Base-by-base conservation (phyloP, 176 grass and related monocot genomes). In the Phoenix dactylifera region DNA sequence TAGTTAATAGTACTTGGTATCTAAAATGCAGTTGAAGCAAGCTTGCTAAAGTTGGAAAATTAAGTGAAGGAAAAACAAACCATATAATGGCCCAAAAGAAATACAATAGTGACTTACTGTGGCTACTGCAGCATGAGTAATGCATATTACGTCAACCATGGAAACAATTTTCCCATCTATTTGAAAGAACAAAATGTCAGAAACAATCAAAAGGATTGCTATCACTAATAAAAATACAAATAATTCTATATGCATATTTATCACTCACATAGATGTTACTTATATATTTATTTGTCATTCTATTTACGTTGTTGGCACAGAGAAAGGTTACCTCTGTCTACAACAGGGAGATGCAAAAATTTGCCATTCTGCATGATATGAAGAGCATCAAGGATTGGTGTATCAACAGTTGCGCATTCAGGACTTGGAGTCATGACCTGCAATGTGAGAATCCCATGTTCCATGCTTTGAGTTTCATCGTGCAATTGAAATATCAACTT, bases 371-470 rank as follows among this genome's bases (percentile, higher is more conserved):
- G 78, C 89, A 95, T 89, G 4, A 58, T 95, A 1, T 72, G 64
- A 50, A 89, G 85, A 30, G 89, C 89, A 49, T 95, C 85, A 22
- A 95, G 78, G 54, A 89, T 89, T 2, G 89, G 76, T 30, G 68
- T 85, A 55, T 95, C 89, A 4, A 85, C 48, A 3, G 76, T 80
- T 9, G 81, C 75, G 7, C 85, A 89, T 80, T 95, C 85, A 39
- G 85, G 89, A 22, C 89, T 86, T 3, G 58, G 72, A 20, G 85
- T 95, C 89, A 86, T 95, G 25, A 83, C 82, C 89, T 95, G 30
- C 17, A 74, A 10, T 44, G 14, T n/a, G 24, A 29, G 15, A 26
- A 62, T 18, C 32, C 22, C 54, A 53, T 16, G 53, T 55, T 9
- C 19, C 7, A 35, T 35, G 32, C 32, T 7, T 5, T 50, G 61